These are phyloP conservation scores for Zygosaccharomyces sapae DNA, from an alignment of 1,139 yeast species.

Conservation along the genomic window DNA sequence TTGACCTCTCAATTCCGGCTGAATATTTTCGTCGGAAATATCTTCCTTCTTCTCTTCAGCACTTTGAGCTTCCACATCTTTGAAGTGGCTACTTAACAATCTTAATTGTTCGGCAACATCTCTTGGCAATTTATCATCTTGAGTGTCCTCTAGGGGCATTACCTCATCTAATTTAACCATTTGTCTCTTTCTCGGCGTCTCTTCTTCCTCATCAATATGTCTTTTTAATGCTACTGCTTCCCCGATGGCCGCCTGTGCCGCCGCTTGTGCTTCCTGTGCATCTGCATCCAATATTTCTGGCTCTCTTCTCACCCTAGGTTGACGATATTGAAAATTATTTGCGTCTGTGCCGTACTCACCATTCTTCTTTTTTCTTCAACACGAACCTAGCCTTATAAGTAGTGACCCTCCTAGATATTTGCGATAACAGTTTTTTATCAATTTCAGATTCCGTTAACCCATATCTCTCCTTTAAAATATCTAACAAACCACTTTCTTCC, in stretches of 20 bases:
- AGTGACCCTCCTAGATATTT: conserved; percentile 36
- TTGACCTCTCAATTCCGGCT: conserved; percentile 37
- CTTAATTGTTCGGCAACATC: conserved; percentile 37
- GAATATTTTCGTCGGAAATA: conserved; percentile 35
- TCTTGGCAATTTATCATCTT: conserved; percentile 35
- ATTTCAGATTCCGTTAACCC: conserved; percentile 32
- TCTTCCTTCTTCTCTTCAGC: conserved; percentile 25
- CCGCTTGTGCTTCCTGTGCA: conserved; percentile 31
- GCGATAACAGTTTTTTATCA: conserved; percentile 32
- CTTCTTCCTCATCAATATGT: conserved; percentile 16
- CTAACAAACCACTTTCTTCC: conserved; percentile 34
- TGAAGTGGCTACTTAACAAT: conserved; percentile 34
- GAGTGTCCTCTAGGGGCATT: conserved; percentile 28
- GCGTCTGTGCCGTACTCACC: conserved; percentile 25
- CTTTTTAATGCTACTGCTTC: conserved; percentile 22
- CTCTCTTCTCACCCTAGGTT: conserved; percentile 10
- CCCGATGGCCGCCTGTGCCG: conserved; percentile 34
- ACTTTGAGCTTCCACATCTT: conserved; percentile 31
- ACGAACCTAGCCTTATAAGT: conserved; percentile 37
- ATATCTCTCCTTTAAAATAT: conserved; percentile 32
- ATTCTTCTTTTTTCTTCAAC: conserved; percentile 32
- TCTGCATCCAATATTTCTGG: conserved; percentile 16
- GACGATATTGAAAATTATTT: conserved; percentile 9
- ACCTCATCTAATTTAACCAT: conserved; percentile 17
- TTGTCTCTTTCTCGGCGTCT: conserved; percentile 18